Base-by-base conservation (phyloP, 78 protist species). In the Dictyostelium firmibasis region DNA sequence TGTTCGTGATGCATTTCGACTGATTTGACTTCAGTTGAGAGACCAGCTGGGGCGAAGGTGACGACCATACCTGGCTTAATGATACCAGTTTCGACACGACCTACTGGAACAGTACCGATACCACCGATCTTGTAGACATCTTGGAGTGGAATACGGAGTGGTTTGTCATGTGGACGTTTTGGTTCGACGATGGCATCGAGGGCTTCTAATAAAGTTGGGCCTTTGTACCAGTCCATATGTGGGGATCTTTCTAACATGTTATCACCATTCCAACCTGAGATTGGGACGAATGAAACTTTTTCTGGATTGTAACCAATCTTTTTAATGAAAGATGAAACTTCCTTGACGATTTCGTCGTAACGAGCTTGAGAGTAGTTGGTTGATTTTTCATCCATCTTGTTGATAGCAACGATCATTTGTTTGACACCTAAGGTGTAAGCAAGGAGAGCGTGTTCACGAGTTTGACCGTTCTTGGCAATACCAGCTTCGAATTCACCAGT, bases 81-180 rank as follows among this genome's bases (percentile, higher is more conserved):
- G 95, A 97, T 64, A 35, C 99, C 99, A 20, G 99, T 97, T 95
- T 99, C 99, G 60, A 99, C 99, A 92, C 99, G 99, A 76, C 99
- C 99, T 91, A 98, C 99, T 57, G 99, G 99, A 18, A 91, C 97
- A 33, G 97, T 95, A 23, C 99, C 99, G 94, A 99, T 98, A 88
- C 99, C 99, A 44, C 98, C 99, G 82, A 99, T 99, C 98, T 98
- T 98, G 99, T 97, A 99, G 91, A 98, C 99, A 57, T 98, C 99
- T 93, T 98, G 99, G 9, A 99, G 97, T 85, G 99, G 99, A 81
- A 98, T 91, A 87, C 99, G 99, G 50, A 99, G 98, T 86, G 99
- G 99, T 97, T 98, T 98, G 83, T 99, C 99, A 27, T 96, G 75
- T 79, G 99, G 98, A 69, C 99, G 91, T 97, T 92, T 97, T 75